Base-by-base conservation (phyloP, 768 basidiomycete genomes). In the Cytidiella melzeri region DNA sequence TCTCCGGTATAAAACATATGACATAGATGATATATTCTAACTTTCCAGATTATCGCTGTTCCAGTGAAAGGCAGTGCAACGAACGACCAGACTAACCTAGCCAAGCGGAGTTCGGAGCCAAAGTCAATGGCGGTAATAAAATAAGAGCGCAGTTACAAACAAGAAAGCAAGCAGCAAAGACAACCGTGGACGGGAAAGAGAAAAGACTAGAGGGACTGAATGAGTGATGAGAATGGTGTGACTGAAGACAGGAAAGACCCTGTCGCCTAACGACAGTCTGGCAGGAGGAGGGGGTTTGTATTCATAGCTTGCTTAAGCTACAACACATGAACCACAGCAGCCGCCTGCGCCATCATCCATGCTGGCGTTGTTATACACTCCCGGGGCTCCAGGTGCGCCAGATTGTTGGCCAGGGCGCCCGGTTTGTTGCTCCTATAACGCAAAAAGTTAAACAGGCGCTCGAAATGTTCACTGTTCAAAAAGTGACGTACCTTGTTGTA, bases 401-500 rank as follows among this genome's bases (percentile, higher is more conserved):
- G 72, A 80, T 27, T 76, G 61, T 52, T 80, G 74, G 20, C 60
- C 63, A 3, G 85, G 84, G 49, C 87, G 81, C 19, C 86, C 87
- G 15, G 80, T 84, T 70, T 87, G 81, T 68, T 86, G 85, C 59
- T 87, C 85, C 86, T 87, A 50, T 20, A 49, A 25, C 28, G 5
- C 12, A 21, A 21, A 42, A 2, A 15, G 28, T 38, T 15, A 39
- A 20, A 12, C n/a, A 40, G 6, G 20, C 3, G 19, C n/a, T 11
- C 24, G 44, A 30, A 38, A 39, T 23, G 10, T 36, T 19, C 13
- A 24, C 28, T 43, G 19, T 4, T 12, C 2, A n/a, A n/a, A n/a
- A 26, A 20, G 20, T 13, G 12, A 53, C 72, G 43, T 43, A 90
- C 92, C 76, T 90, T 92, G 75, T 94, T 96, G 65, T 91, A 93